Base-by-base conservation (phyloP, 441 rosid genomes). In the Euphorbia corollata region DNA sequence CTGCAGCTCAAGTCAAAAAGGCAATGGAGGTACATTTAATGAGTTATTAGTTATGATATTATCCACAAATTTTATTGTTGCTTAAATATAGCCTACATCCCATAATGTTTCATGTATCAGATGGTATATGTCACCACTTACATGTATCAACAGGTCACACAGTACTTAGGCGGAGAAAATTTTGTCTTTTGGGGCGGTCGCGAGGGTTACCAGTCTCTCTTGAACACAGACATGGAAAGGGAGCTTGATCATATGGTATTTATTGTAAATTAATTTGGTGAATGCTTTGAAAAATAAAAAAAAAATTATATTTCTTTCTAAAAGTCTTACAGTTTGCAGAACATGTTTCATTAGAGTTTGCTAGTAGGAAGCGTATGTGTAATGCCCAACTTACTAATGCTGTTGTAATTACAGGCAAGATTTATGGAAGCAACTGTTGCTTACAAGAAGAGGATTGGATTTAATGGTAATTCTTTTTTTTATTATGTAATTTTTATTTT, bases 161-260 rank as follows among this genome's bases (percentile, higher is more conserved):
- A 88, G 81, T 86, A 87, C 79, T 79, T 94, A 20, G 98, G 98
- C 18, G 97, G 98, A 72, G 99, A 91, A 84, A 94, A 94, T 73
- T 91, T 88, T 61, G 96, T 94, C 51, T 94, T 94, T 73, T 91
- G 98, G 99, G 99, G 99, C 60, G 99, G 99, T 55, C 98, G 98
- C 63, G 99, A 94, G 79, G 99, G 99, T 67, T 94, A 94, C 71
- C 99, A 94, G 69, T 69, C 89, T 54, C 94, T 94, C 43, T 79
- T 94, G 82, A 91, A 94, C 82, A 91, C 99, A 34, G 95, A 94
- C 78, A 90, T 94, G 99, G 96, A 76, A 80, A 86, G 88, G 74
- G 99, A 94, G 82, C 92, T 94, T 58, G 82, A 87, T 75, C 97
- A 94, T 80, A 16, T 91, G 84, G 96, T 87, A 81, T 69, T 54